phyloP scores from a whole-genome alignment of 1,284 basidiomycete genomes.

The Pseudozyma pruni region DNA sequence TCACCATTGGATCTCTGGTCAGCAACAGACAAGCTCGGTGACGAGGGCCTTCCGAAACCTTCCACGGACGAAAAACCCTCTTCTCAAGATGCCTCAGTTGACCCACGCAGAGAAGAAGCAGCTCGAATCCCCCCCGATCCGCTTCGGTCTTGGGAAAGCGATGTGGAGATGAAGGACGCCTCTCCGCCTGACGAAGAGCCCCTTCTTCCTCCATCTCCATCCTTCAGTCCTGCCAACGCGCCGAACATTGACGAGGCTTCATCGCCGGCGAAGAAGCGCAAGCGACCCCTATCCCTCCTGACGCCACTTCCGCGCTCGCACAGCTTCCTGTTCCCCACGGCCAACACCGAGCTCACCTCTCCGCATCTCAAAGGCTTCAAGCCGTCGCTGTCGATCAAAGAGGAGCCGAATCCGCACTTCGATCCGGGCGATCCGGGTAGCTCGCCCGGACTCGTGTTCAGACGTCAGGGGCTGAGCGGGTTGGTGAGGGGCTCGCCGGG shows the following conservation, averaged over 20 bases:
- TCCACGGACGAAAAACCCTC: too few relatives aligned
- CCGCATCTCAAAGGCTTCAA: constrained; percentile 16
- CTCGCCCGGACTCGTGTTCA: not conserved
- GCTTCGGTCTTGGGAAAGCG: too few relatives aligned
- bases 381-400: not conserved
- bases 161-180: not conserved
- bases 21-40: too few relatives aligned
- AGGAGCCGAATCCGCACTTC: not conserved
- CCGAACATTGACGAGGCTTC: not conserved
- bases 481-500: too few relatives aligned
- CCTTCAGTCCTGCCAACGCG: not conserved
- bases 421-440: not conserved
- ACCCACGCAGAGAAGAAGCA: too few relatives aligned
- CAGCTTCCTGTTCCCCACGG: constrained; percentile 11
- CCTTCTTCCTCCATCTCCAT: not conserved
- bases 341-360: not conserved
- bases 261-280: constrained; percentile 8
- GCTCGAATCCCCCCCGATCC: too few relatives aligned
- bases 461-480: too few relatives aligned
- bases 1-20: too few relatives aligned
- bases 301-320: not conserved
- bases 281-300: not conserved
- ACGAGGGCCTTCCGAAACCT: too few relatives aligned
- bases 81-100: too few relatives aligned
- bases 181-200: not conserved